Conservation (phyloP, 371 early-diverging fungal genomes). For the Mucor piriformis region DNA sequence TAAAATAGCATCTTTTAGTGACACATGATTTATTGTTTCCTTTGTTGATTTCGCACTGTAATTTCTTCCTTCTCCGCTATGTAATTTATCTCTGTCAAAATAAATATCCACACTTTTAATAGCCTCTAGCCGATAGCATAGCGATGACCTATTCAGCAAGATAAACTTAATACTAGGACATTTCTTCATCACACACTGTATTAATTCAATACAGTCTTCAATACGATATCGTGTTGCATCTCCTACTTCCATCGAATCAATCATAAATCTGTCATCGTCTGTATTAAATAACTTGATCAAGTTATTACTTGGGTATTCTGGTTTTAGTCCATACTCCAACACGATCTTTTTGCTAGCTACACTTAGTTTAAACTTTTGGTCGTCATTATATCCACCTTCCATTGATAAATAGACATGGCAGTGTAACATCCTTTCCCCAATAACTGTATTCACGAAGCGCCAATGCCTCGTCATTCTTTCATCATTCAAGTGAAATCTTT, state of each 20-base stretch:
- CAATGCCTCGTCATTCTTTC: not conserved
- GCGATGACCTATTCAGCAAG: not conserved
- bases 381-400: not conserved
- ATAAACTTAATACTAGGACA: not conserved
- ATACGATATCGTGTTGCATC: not conserved
- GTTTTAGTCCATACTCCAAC: not conserved
- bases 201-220: not conserved
- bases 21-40: not conserved
- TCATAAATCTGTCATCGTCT: not conserved
- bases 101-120: not conserved
- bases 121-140: not conserved
- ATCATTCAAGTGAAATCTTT: not conserved
- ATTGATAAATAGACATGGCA: not conserved
- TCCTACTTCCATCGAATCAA: not conserved
- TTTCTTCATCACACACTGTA: not conserved
- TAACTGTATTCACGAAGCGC: not conserved
- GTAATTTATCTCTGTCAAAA: not conserved
- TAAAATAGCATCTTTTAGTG: not conserved
- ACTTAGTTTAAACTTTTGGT: not conserved
- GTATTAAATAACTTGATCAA: not conserved
- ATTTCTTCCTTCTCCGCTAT: not conserved
- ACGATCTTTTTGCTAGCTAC: not conserved
- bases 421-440: not conserved
- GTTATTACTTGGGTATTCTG: not conserved
- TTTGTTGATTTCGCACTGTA: not conserved